These are phyloP conservation scores for Phytopythium mirpurense DNA, from an alignment of 352 stramenopile genomes.

Conservation along the genomic window DNA sequence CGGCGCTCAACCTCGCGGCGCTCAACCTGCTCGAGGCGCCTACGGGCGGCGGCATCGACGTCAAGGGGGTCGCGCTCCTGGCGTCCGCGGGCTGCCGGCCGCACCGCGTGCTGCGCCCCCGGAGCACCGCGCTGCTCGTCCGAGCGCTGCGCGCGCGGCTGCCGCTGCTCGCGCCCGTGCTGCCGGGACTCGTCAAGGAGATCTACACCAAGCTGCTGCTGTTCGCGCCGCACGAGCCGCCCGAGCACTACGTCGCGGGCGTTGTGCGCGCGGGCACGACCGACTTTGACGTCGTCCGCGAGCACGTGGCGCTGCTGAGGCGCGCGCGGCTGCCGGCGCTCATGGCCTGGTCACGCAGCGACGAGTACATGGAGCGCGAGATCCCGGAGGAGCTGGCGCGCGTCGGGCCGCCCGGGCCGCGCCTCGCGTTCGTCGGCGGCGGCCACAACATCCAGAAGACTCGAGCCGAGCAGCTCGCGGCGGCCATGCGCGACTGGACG, in stretches of 20 bases:
- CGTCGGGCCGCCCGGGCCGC: constrained; percentile 22
- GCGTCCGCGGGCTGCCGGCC: constrained; percentile 37
- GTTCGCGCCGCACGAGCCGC: constrained; percentile 34
- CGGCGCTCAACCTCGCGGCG: constrained; percentile 38
- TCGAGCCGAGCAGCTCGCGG: constrained; percentile 31
- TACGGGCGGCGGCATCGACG: too few species aligned
- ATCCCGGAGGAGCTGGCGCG: constrained; percentile 33
- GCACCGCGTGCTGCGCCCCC: constrained; percentile 33
- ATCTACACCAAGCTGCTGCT: constrained; percentile 42
- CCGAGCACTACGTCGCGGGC: constrained; percentile 53
- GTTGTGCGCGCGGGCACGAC: constrained; percentile 42
- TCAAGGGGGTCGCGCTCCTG: constrained; percentile 47
- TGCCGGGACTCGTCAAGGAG: constrained; percentile 24
- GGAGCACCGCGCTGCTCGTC: constrained; percentile 25
- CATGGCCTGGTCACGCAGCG: constrained; percentile 51
- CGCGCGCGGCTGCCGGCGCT: constrained; percentile 25
- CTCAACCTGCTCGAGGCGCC: constrained; percentile 29
- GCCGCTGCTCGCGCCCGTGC: constrained; percentile 8
- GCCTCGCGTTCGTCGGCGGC: constrained; percentile 38
- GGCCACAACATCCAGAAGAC: constrained; percentile 82
- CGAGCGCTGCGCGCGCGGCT: constrained; percentile 20
- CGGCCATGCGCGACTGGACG: constrained; percentile 43
- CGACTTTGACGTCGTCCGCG: constrained; percentile 32
- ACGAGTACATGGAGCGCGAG: constrained; percentile 52
- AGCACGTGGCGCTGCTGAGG: constrained; percentile 21